Base-by-base conservation (phyloP, 345 rosid genomes). In the Eucalyptus pauciflora region DNA sequence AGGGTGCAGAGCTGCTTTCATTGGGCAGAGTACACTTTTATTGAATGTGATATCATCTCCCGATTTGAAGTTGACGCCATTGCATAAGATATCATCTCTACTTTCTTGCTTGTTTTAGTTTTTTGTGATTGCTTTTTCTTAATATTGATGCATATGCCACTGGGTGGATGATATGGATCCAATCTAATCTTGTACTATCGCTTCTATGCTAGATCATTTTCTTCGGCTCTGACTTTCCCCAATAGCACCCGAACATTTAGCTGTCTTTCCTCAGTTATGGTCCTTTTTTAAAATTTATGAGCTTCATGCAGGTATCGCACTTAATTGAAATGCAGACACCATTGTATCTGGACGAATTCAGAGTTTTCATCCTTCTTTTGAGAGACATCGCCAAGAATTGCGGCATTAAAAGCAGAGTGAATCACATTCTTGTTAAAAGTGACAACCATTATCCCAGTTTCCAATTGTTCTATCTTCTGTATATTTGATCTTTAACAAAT, bases 271-370 rank as follows among this genome's bases (percentile, higher is more conserved):
- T 67, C 79, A 31, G 22, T 67, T 67, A 67, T 67, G 79, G 20
- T 31, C 41, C 79, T 67, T 67, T 86, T 48, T 43, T 86, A 13
- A 48, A 86, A 37, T 31, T 15, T 67, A 31, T 67, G 79, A 31
- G 22, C 79, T 90, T 29, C 60, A 24, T 94, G 92, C 89, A 96
- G 97, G 97, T 95, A 20, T 96, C 98, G 24, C 95, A 97, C 87
- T 93, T 95, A 93, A 96, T 96, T 1, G 98, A 97, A 90, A 96
- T 97, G 97, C 99, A 96, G 91, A 94, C 99, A 50, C 97, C 96
- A 22, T 88, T 95, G 50, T 97, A 97, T 88, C 94, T 95, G 24
- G 96, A 96, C 88, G 96, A 96, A 33, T 94, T 91, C 93, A 58
- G 17, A 80, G 89, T 89, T 94, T 93, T 90, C 97, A 96, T 91